Conservation (phyloP, 2,329 filamentous ascomycete genomes). For the Hypoxylon sp. region DNA sequence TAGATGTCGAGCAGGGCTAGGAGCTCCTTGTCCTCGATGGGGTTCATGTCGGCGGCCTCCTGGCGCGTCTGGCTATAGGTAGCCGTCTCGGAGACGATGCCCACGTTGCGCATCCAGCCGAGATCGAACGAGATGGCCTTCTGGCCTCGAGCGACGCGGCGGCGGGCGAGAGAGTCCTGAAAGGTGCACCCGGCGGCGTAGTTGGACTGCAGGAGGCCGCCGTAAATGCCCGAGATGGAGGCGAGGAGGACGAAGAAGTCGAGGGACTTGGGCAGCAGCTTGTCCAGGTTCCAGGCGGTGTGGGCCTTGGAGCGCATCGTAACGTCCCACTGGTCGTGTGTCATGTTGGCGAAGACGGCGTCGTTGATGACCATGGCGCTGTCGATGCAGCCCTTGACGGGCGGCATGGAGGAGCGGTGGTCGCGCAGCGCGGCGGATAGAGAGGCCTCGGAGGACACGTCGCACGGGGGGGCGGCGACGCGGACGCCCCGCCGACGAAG, state of each 20-base stretch:
- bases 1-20: slow-evolving; percentile 27
- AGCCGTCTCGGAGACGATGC: neutral
- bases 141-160: neutral
- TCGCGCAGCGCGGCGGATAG: too few relatives aligned
- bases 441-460: too few relatives aligned
- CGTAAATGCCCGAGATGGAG: neutral
- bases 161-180: neutral
- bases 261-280: neutral
- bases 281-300: neutral
- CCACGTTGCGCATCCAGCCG: neutral
- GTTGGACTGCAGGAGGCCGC: neutral
- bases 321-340: neutral
- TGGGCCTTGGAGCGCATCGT: neutral
- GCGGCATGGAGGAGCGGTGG: neutral
- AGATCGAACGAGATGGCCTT: neutral
- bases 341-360: neutral
- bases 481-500: neutral
- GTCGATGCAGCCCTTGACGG: slow-evolving; percentile 1
- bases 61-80: neutral
- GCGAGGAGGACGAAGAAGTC: neutral
- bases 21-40: slow-evolving; percentile 44
- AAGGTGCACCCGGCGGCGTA: neutral
- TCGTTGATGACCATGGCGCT: neutral
- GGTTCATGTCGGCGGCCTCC: neutral
- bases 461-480: slow-evolving; percentile 7